phyloP scores from a whole-genome alignment of 345 rosid species.

The Lumnitzera littorea region DNA sequence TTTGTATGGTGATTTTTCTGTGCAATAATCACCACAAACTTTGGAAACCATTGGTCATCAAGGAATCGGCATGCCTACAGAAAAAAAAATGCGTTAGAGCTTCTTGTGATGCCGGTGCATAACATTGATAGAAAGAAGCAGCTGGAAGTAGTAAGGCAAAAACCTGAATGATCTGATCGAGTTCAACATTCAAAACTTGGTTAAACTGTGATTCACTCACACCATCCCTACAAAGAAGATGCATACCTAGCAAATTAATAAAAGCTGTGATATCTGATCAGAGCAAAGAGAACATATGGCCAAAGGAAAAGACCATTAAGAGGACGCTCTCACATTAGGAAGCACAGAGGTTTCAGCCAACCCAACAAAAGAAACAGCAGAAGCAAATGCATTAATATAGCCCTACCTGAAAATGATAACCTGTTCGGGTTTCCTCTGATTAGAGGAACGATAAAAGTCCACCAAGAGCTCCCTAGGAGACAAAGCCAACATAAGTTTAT shows the following conservation, averaged over 20 bases:
- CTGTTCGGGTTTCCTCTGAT: slow-evolving; percentile 32
- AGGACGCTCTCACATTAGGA: too few relatives aligned
- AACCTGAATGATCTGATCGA: slow-evolving; percentile 83
- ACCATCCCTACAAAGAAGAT: slow-evolving; percentile 63
- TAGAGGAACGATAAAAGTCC: slow-evolving; percentile 35
- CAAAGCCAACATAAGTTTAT: too few relatives aligned
- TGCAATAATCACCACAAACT: slow-evolving; percentile 23
- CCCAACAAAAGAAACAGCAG: neutral
- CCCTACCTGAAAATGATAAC: slow-evolving; percentile 39
- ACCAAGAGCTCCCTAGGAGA: slow-evolving; percentile 29
- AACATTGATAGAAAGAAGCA: neutral
- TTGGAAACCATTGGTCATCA: slow-evolving; percentile 19
- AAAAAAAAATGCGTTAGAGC: neutral
- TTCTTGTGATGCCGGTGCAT: neutral
- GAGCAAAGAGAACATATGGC: neutral
- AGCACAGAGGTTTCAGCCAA: too few relatives aligned
- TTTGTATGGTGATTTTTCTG: slow-evolving; percentile 34
- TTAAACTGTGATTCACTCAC: slow-evolving; percentile 90
- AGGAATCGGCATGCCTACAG: slow-evolving; percentile 25
- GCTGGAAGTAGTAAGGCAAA: slow-evolving; percentile 11
- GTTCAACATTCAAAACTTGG: slow-evolving; percentile 74
- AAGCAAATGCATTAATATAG: neutral
- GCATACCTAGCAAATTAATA: too few relatives aligned
- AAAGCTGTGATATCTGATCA: neutral
- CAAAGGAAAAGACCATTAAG: neutral